Evolutionary conservation across 345 rosid species (phyloP).

Genomic region (Pelargonium nanum): DNA sequence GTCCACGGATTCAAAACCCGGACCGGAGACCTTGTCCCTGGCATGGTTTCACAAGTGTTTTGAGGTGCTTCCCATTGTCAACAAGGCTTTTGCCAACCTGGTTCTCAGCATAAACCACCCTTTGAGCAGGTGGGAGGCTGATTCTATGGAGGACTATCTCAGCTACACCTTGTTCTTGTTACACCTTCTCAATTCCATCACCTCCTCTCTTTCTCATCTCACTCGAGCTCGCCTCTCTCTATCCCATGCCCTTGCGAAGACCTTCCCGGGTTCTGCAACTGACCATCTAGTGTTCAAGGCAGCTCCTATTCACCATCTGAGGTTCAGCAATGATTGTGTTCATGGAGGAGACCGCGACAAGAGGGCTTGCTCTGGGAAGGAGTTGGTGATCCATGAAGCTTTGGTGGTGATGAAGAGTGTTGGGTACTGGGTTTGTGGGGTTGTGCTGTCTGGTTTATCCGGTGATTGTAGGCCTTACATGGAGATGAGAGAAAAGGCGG

Average conservation of each 20-base stretch:
- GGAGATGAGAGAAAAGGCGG: conserved; percentile 22
- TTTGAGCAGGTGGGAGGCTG: conserved; percentile 33
- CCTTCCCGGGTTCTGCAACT: conserved; percentile 27
- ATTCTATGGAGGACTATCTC: conserved; percentile 33
- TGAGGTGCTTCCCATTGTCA: conserved; percentile 25
- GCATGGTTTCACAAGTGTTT: conserved; percentile 38
- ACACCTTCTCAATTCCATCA: conserved; percentile 37
- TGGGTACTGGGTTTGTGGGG: conserved; percentile 35
- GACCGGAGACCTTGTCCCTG: conserved; percentile 21
- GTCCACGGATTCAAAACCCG: conserved; percentile 16
- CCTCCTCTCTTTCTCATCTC: conserved; percentile 33
- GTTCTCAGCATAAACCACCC: conserved; percentile 38
- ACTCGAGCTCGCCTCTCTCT: conserved; percentile 32
- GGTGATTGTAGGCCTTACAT: conserved; percentile 32
- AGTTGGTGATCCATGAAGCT: conserved; percentile 28
- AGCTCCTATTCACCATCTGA: conserved; percentile 16
- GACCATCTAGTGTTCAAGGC: conserved; percentile 28
- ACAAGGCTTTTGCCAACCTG: conserved; percentile 44
- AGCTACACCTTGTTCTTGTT: conserved; percentile 33
- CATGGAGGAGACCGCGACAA: conserved; percentile 11
- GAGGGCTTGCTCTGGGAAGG: conserved; percentile 20
- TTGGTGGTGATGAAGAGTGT: conserved; percentile 29
- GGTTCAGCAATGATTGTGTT: background rate
- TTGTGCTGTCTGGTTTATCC: conserved; percentile 27
- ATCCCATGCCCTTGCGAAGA: conserved; percentile 31